Evolutionary conservation across 2,329 filamentous ascomycete species (phyloP), one percentile per base, ranked within the genome.

Genomic region (Fusarium duplospermum): DNA sequence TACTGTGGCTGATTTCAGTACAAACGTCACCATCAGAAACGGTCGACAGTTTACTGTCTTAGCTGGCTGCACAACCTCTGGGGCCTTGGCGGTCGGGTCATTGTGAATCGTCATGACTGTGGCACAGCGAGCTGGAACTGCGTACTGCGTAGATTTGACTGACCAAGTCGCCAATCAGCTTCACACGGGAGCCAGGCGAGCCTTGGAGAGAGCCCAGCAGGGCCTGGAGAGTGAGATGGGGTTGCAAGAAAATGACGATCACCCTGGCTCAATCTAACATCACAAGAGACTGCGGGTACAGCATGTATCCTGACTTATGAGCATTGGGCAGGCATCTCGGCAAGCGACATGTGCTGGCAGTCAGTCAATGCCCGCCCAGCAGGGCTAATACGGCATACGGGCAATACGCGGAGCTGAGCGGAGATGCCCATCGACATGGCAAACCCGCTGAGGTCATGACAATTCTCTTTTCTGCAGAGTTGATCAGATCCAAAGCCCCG

Each of bases 21-120:
- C 62, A 68, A 69, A 74, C 74, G 76, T 78, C 76, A 78, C 67
- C 58, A 73, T 73, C 47, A 64, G 72, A 77, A 72, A 74, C 61
- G 64, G 71, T 66, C 16, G 40, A 76, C 68, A 45, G 68, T 69
- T 47, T 47, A 42, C 45, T 47, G 45, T 47, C 18, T 54, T 54
- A 54, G 50, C 27, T 31, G 22, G 45, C 38, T 57, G 40, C 62
- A 62, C 62, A 57, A 57, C 57, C 54, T 68, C 62, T 67, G 40
- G 47, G 42, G 45, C 31, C 60, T 59, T 59, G 60, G 45, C 20
- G 50, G 47, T 61, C 18, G 31, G 63, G 58, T 66, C 56, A 67
- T 59, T 57, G 69, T 27, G 58, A 47, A 71, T 66, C 65, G 64
- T 68, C 71, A 68, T 72, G 72, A 66, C 35, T 76, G 76, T 77